Evolutionary conservation across 2,329 filamentous ascomycete species (phyloP), one percentile per base, ranked within the genome.

Genomic region (Ophiosphaerella narmari): DNA sequence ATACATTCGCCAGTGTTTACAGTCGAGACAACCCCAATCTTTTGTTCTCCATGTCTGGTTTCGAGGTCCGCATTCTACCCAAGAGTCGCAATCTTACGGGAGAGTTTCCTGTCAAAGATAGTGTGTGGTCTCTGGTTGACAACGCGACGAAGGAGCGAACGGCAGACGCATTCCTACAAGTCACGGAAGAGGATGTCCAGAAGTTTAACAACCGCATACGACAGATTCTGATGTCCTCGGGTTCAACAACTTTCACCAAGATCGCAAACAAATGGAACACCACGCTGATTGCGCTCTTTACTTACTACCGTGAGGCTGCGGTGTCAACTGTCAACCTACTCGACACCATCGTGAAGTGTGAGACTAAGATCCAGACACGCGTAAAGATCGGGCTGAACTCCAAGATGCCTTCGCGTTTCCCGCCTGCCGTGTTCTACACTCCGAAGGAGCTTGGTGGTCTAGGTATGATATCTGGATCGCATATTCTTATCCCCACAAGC

Each of bases 241-340:
- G 94, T n/a, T 96, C 91, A 5, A 99, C 94, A 0, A 99, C 94
- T 0, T 99, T 99, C 77, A 99, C 94, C 39, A 99, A 99, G 82
- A 99, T 99, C 68, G 94, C 95, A 39, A 99, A 99, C 78, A 99
- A 99, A 78, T 99, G 95, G 94, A 99, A 99, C 75, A 99, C 94
- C 0, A 94, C 91, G 1, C 76, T 99, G 60, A 99, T 99, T 66
- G 92, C 94, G 0, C 83, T 99, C 23, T 99, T 99, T 77, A 97
- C 94, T 0, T 99, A 99, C 75, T 99, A 99, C 71, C 90, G 94
- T 72, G 94, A 99, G 72, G 94, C 94, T 40, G 94, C 94, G 13
- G 93, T 97, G 1, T 96, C 93, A 1, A 99, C 95, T 0, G 90
- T 97, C 53, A 89, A 91, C 54, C 80, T 99, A 4, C 82, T 99